Base-by-base conservation (phyloP, 495 filamentous ascomycete genomes). In the Neurospora sp. region DNA sequence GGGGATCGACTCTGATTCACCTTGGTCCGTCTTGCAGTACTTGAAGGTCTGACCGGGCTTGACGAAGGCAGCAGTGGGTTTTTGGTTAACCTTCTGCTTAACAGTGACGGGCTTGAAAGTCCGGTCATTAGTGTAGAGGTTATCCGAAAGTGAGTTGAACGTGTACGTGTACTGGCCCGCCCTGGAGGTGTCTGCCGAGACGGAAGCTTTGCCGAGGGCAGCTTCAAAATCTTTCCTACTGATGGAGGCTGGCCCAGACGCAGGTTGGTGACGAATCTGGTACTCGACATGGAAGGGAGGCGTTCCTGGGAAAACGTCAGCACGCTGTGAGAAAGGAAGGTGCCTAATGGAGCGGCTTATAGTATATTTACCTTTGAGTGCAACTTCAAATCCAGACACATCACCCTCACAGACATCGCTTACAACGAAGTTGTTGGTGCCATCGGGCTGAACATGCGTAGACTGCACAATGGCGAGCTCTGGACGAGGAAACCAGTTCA, bases 21-120 rank as follows among this genome's bases (percentile, higher is more conserved):
- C 87, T n/a, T 89, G 85, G 72, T 96, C 93, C 44, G 92, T 89
- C 75, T 93, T 90, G 83, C 96, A 99, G 81, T 93, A 97, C 73
- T 93, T 96, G 83, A 97, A 97, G 4, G 94, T 93, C 79, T 94
- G 94, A n/a, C 93, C 95, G 3, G 94, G 93, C 73, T 92, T 92
- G 70, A 86, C 86, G 76, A 99, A 98, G 14, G 85, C 83, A 27
- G 93, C 95, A 10, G 89, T 88, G 0, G 96, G 96, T 40, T 91
- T 89, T 20, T 91, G 83, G 79, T 96, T 90, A 37, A 99, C 94
- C 31, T 85, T 89, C 78, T 99, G 96, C 53, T 91, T 86, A 3
- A 99, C 84, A 22, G 87, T 83, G n/a, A 97, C 76, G 14, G 89
- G 86, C 71, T 84, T 84, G 76, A 88, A 88, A 72, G 85, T 85